These are phyloP conservation scores for Flaveria bidentis DNA, from an alignment of 129 eudicot genomes.

Conservation along the genomic window DNA sequence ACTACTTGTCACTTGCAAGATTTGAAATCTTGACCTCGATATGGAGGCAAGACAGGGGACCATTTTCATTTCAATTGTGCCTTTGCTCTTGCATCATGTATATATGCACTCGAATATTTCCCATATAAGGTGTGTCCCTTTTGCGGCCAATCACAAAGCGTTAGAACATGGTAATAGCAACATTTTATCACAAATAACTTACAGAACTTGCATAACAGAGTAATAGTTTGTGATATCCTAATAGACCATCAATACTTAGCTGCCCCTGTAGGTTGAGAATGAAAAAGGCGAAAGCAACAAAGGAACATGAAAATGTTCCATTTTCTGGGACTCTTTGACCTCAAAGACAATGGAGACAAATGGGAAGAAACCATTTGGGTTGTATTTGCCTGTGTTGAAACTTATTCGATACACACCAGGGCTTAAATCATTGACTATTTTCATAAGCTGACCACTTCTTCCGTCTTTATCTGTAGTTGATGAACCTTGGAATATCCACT, in stretches of 20 bases:
- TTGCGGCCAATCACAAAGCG: too few species aligned
- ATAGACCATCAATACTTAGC: conserved; percentile 40
- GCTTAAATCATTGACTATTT: conserved; percentile 50
- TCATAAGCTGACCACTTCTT: conserved; percentile 75
- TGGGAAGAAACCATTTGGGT: conserved; percentile 81
- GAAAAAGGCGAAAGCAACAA: conserved; percentile 81
- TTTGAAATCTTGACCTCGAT: too few species aligned
- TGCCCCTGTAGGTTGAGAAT: conserved; percentile 76
- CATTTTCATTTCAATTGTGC: too few species aligned
- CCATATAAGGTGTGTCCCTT: not conserved
- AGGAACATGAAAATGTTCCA: conserved; percentile 94
- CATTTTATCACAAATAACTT: not conserved
- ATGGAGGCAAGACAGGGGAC: too few species aligned
- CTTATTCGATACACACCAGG: conserved; percentile 84
- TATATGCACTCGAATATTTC: not conserved
- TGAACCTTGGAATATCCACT: conserved; percentile 57
- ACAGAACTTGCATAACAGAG: conserved; percentile 13
- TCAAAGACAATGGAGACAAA: conserved; percentile 77
- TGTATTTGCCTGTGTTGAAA: conserved; percentile 82
- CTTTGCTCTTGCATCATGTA: too few species aligned
- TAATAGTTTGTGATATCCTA: not conserved
- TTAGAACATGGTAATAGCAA: too few species aligned
- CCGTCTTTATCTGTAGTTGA: conserved; percentile 88
- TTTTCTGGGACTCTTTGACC: conserved; percentile 75
- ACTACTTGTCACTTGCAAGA: too few species aligned